These are phyloP conservation scores for Tremella yokohamensis DNA, from an alignment of 768 basidiomycete genomes.

Conservation along the genomic window DNA sequence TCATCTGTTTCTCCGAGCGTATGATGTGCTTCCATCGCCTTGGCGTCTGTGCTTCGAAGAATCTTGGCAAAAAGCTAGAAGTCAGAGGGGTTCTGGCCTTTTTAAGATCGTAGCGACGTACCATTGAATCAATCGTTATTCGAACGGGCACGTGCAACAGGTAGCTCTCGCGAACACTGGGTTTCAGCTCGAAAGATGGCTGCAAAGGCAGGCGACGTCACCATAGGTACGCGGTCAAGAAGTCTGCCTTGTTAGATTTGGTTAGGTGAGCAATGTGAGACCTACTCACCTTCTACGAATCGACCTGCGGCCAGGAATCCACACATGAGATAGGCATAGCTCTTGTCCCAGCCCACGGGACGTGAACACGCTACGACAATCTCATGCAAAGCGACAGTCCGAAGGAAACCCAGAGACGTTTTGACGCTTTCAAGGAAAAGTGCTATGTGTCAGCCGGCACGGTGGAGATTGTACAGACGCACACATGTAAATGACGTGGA, in stretches of 20 bases:
- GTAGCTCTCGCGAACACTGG: conserved; percentile 39
- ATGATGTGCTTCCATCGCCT: conserved; percentile 38
- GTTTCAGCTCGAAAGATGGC: neutral
- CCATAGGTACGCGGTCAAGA: conserved; percentile 11
- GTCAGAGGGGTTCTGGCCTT: neutral
- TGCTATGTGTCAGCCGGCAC: conserved; percentile 13
- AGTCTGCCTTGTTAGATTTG: neutral
- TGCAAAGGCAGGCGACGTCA: neutral
- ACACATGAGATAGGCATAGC: conserved; percentile 44
- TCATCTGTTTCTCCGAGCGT: conserved; percentile 19
- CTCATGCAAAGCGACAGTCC: conserved; percentile 33
- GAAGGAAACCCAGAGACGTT: conserved; percentile 24
- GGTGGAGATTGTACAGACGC: conserved; percentile 7
- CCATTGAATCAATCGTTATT: conserved; percentile 39
- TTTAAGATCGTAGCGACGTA: conserved; percentile 10
- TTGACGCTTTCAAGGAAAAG: conserved; percentile 20
- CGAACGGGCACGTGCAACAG: conserved; percentile 32
- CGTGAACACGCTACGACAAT: conserved; percentile 36
- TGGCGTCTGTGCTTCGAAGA: conserved; percentile 35
- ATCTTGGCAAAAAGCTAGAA: conserved; percentile 42
- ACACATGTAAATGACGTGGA: conserved; percentile 23
- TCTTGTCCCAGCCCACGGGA: conserved; percentile 21
- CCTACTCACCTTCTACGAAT: conserved; percentile 27
- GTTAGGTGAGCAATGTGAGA: too few relatives aligned
- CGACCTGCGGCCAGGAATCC: conserved; percentile 37